Evolutionary conservation across 2,329 filamentous ascomycete genomes (phyloP).

Genomic region (Botrytis pseudocinerea): DNA sequence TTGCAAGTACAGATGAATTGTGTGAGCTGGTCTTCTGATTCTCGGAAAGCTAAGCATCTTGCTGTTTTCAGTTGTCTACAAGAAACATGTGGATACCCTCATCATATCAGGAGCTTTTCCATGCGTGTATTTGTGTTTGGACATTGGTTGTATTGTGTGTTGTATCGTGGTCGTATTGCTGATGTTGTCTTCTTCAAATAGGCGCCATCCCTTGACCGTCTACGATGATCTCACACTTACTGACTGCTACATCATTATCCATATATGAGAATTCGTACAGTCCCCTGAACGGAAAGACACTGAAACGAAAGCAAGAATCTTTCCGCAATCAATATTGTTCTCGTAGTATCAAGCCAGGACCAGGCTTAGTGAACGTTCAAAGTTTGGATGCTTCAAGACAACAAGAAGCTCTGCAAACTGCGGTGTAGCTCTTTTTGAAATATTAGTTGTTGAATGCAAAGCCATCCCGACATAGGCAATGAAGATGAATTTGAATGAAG

Average conservation of each 20-base stretch:
- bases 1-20: neutral
- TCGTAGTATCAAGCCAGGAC: neutral
- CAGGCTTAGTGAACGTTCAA: neutral
- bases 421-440: neutral
- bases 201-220: neutral
- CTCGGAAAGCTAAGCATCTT: neutral
- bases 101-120: neutral
- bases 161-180: neutral
- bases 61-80: too few species aligned
- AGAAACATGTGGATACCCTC: neutral
- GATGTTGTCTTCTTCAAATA: neutral
- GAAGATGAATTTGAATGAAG: neutral
- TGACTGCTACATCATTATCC: neutral
- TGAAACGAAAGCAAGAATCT: neutral
- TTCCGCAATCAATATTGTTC: neutral
- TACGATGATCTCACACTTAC: neutral
- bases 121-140: neutral
- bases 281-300: neutral
- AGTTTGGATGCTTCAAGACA: neutral
- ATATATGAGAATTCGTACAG: neutral
- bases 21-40: neutral
- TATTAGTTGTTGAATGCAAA: neutral
- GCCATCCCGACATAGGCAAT: neutral
- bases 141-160: neutral
- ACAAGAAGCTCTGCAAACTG: neutral